phyloP scores from a whole-genome alignment of 2,329 filamentous ascomycete species.

The Annulohypoxylon truncatum region DNA sequence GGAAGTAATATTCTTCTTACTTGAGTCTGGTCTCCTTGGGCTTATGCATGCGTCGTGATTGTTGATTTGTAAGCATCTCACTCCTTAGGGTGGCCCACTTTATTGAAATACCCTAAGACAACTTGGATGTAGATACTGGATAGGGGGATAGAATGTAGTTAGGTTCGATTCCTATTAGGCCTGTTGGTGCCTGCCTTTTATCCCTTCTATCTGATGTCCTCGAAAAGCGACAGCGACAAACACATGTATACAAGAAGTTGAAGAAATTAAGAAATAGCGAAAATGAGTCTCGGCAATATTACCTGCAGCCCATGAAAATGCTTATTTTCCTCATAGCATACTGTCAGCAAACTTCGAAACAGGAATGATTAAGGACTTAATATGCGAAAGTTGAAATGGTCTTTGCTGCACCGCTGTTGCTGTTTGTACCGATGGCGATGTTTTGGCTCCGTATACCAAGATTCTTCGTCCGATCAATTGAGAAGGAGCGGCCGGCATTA shows the following conservation, averaged over 20 bases:
- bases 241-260: background rate
- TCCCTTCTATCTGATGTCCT: too few species aligned
- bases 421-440: too few species aligned
- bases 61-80: constrained; percentile 20
- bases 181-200: too few species aligned
- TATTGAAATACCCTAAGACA: background rate
- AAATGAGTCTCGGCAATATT: too few species aligned
- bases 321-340: background rate
- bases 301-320: background rate
- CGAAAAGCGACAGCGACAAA: background rate
- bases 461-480: too few species aligned
- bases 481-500: too few species aligned
- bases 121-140: too few species aligned
- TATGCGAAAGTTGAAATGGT: background rate
- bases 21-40: background rate
- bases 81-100: background rate
- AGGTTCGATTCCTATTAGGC: too few species aligned
- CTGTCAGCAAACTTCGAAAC: background rate
- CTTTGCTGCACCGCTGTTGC: background rate
- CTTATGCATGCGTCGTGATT: background rate
- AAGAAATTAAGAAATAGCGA: background rate
- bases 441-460: too few species aligned
- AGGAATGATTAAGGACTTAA: background rate
- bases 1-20: background rate
- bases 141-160: too few species aligned